phyloP scores from a whole-genome alignment of 148 eudicot genomes.

The Persicaria maculosa region DNA sequence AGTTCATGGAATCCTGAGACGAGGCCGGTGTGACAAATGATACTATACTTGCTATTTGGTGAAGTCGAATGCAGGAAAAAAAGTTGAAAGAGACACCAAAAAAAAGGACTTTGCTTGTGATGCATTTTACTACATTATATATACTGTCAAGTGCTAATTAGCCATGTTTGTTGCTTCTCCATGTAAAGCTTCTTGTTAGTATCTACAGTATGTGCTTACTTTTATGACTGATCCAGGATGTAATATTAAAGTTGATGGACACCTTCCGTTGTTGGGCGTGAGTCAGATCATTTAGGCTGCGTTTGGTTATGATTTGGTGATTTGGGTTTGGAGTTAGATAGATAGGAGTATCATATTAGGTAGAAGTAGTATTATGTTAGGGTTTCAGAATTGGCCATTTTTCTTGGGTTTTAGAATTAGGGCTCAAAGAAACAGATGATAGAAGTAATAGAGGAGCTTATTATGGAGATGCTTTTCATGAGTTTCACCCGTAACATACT shows the following conservation, averaged over 20 bases:
- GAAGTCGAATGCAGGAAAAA: background rate
- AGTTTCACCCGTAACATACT: too few species aligned
- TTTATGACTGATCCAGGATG: background rate
- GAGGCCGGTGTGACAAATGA: background rate
- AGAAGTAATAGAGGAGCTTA: too few species aligned
- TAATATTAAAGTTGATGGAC: background rate
- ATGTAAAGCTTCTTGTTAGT: constrained; percentile 4
- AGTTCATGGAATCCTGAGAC: constrained; percentile 14
- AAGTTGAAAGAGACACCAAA: background rate
- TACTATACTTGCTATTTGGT: background rate
- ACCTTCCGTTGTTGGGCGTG: background rate
- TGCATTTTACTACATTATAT: background rate
- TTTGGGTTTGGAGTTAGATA: background rate
- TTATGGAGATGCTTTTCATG: too few species aligned
- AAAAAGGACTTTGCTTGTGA: background rate
- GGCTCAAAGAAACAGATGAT: too few species aligned
- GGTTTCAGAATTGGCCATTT: too few species aligned
- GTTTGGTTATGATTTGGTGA: background rate
- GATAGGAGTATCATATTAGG: background rate
- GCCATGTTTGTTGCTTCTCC: background rate
- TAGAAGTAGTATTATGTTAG: too few species aligned
- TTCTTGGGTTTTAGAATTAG: too few species aligned
- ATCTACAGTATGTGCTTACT: background rate
- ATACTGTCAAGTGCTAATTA: background rate
- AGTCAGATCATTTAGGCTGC: background rate